These are phyloP conservation scores for Polygonum aviculare DNA, from an alignment of 148 eudicot species.

Conservation along the genomic window DNA sequence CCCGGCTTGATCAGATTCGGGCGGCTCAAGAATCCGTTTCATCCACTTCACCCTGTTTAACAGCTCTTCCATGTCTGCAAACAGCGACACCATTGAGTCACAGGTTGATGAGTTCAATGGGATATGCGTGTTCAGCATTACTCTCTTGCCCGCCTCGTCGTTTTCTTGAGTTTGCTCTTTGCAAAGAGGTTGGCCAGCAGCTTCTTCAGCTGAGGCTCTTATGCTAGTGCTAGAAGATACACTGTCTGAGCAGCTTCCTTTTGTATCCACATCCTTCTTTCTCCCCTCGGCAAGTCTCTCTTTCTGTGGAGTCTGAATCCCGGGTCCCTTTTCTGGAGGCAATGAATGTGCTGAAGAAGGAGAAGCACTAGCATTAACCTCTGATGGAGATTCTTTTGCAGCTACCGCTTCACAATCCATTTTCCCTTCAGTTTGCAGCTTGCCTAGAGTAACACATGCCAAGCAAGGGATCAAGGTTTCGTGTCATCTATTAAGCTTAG, in stretches of 20 bases:
- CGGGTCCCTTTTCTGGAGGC: slow-evolving; percentile 11
- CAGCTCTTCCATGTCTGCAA: slow-evolving; percentile 61
- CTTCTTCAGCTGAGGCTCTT: slow-evolving; percentile 24
- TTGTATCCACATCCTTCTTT: slow-evolving; percentile 13
- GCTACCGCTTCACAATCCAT: neutral
- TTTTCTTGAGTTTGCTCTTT: slow-evolving; percentile 17
- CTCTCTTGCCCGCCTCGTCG: slow-evolving; percentile 19
- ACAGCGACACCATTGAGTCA: slow-evolving; percentile 39
- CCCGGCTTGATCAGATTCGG: slow-evolving; percentile 20
- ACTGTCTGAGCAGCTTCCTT: slow-evolving; percentile 30
- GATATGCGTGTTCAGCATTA: slow-evolving; percentile 20
- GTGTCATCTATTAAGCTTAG: neutral
- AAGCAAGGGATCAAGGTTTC: neutral
- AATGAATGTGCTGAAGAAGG: slow-evolving; percentile 32
- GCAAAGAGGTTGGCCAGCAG: slow-evolving; percentile 11
- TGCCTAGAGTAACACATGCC: neutral
- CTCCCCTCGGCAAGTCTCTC: slow-evolving; percentile 9
- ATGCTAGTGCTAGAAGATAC: slow-evolving; percentile 23
- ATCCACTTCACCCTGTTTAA: slow-evolving; percentile 57
- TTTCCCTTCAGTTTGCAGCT: neutral
- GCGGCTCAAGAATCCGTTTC: slow-evolving; percentile 29
- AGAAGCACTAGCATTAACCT: slow-evolving; percentile 18
- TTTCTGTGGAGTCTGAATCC: slow-evolving; percentile 15
- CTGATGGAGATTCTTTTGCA: neutral
- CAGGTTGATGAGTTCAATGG: slow-evolving; percentile 29